phyloP scores from a whole-genome alignment of 148 eudicot genomes.

The Pharnaceum exiguum region DNA sequence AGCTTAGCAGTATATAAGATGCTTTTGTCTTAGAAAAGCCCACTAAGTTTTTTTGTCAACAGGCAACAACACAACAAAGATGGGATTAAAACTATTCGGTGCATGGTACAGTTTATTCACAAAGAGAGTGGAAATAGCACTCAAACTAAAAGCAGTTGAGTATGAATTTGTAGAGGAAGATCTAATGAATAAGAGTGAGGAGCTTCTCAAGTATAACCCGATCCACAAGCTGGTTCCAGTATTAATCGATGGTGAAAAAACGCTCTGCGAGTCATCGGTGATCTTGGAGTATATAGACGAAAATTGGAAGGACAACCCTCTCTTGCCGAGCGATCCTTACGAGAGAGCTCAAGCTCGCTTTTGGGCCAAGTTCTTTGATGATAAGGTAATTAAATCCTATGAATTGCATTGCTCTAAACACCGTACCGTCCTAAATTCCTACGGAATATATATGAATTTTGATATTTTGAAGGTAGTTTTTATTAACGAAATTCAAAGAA shows the following conservation, averaged over 20 bases:
- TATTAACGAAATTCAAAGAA: too few species aligned
- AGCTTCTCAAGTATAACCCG: constrained; percentile 12
- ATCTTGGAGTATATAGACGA: constrained; percentile 14
- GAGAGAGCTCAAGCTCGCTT: constrained; percentile 12
- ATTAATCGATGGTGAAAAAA: background rate
- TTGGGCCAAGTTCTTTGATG: constrained; percentile 6
- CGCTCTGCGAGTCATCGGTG: constrained; percentile 11
- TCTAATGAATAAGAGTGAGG: constrained; percentile 1
- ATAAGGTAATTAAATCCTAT: constrained; percentile 2
- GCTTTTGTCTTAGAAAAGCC: too few species aligned
- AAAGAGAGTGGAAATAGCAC: constrained; percentile 6
- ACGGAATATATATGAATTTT: too few species aligned
- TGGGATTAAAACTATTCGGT: too few species aligned
- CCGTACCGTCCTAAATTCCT: too few species aligned
- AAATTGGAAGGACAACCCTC: constrained; percentile 9
- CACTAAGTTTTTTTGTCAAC: too few species aligned
- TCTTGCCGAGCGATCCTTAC: constrained; percentile 17
- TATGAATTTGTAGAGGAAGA: constrained; percentile 16
- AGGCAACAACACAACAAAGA: too few species aligned
- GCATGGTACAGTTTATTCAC: constrained; percentile 9
- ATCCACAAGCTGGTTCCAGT: constrained; percentile 10
- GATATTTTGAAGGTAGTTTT: too few species aligned
- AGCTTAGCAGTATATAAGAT: too few species aligned
- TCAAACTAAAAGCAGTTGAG: constrained; percentile 5
- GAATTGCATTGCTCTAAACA: too few species aligned